Evolutionary conservation across 495 filamentous ascomycete species (phyloP), one percentile per base, ranked within the genome.

Genomic region (Penicillium steckii): DNA sequence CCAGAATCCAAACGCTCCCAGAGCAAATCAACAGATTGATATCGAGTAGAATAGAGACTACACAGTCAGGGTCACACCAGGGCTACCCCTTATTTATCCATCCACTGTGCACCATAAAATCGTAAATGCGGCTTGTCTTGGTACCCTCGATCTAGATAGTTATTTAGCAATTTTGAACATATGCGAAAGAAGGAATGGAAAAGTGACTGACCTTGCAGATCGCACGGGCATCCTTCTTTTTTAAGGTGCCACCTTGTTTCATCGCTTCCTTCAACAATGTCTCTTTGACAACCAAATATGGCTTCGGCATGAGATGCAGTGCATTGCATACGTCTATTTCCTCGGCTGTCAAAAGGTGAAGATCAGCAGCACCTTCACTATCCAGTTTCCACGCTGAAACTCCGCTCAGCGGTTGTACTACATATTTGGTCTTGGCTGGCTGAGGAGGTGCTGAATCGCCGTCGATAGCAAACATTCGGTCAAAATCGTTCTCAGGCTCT

Each of bases 241-340:
- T 97, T 21, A 99, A 57, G 26, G 72, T 82, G 2, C 94, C 94
- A 24, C 91, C 90, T 44, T 85, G 82, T 68, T 91, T 93, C 73
- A 95, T 82, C 1, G 93, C 89, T 63, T 97, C 91, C 62, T 88
- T 89, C 40, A 97, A 68, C 29, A 96, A 69, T 23, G 85, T 82
- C 62, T 96, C 91, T 69, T 97, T 97, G 68, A 99, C 91, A 57
- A 89, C 88, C 27, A 96, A 64, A 64, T 96, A 99, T 1, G 95
- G 89, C 69, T 97, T 97, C 1, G 94, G 95, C 67, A 90, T 85
- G 27, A 97, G 68, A 25, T 89, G 82, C 4, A 95, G 75, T 42
- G 84, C 80, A 54, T 85, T 85, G 71, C 95, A 97, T 3, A 99
- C 71, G 61, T 96, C 88, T 1, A 78, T 73, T 67, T 97, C 95